These are phyloP conservation scores for Hibiscus mutabilis DNA, from an alignment of 345 rosid genomes.

Conservation along the genomic window DNA sequence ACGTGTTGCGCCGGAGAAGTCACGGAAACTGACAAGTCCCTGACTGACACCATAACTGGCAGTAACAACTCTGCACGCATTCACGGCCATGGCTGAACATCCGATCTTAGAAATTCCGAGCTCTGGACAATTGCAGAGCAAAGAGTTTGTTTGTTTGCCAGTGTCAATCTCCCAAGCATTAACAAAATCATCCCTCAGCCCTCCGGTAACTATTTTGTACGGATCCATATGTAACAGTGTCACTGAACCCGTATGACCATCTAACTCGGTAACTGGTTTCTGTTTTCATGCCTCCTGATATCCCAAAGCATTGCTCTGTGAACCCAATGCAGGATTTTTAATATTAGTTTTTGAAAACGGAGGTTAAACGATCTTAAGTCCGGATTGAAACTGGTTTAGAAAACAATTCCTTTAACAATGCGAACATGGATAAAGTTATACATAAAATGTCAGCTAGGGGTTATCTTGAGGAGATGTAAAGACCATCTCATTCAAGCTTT, in stretches of 20 bases:
- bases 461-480: not conserved
- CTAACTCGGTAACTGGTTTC: conserved; percentile 42
- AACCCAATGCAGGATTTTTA: not conserved
- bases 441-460: not conserved
- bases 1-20: conserved; percentile 33
- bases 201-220: conserved; percentile 55
- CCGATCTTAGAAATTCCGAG: conserved; percentile 12
- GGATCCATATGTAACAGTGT: conserved; percentile 43
- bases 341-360: not conserved
- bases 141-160: conserved; percentile 35
- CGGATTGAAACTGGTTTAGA: not conserved
- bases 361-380: not conserved
- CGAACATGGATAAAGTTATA: not conserved
- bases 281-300: conserved; percentile 28
- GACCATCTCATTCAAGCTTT: not conserved
- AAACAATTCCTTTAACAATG: not conserved
- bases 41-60: conserved; percentile 16
- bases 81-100: conserved; percentile 49
- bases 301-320: conserved; percentile 67
- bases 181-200: conserved; percentile 27
- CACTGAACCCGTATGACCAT: conserved; percentile 45
- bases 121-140: conserved; percentile 23
- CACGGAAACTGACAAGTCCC: conserved; percentile 25
- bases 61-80: conserved; percentile 33
- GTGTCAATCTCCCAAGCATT: conserved; percentile 52